Percentiles rank a stretch among this genome's conserved stretches.
Conservation (phyloP, 768 basidiomycete species). For the Sistotremastrum suecicum region DNA sequence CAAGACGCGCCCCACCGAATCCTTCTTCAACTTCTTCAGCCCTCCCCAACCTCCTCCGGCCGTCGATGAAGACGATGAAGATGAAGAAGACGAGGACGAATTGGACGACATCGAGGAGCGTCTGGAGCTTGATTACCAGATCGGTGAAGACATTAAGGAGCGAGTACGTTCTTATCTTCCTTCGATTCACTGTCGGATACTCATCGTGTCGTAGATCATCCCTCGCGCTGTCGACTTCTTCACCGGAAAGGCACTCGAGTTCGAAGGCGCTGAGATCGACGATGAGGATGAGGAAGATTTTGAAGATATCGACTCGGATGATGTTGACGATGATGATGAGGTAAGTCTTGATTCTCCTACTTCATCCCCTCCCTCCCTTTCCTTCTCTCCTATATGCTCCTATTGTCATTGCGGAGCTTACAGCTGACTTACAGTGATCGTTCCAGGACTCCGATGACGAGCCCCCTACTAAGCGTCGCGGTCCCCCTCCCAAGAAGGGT, state of each 20-base stretch:
- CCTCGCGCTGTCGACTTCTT: conserved; percentile 96
- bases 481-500: conserved; percentile 41
- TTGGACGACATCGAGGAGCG: conserved; percentile 86
- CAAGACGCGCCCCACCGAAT: conserved; percentile 83
- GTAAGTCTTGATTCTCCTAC: conserved; percentile 18
- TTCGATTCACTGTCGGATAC: conserved; percentile 2
- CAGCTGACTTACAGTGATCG: conserved; percentile 18
- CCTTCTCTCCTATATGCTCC: conserved; percentile 5
- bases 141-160: conserved; percentile 97
- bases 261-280: conserved; percentile 32
- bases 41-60: conserved; percentile 56
- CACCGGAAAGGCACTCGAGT: conserved; percentile 89
- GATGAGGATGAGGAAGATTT: conserved; percentile 22
- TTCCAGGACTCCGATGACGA: conserved; percentile 64
- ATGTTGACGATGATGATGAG: conserved; percentile 49
- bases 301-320: conserved; percentile 44
- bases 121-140: conserved; percentile 93
- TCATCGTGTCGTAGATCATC: conserved; percentile 46
- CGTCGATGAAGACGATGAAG: conserved; percentile 51
- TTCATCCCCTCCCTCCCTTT: conserved; percentile 1
- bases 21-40: conserved; percentile 98
- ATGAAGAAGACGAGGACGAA: conserved; percentile 70
- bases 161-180: conserved; percentile 37
- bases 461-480: conserved; percentile 42
- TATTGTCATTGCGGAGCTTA: conserved; percentile 7